A percentile compares a stretch with the other conserved stretches of the same genome.
These are phyloP conservation scores for Centaurea solstitialis DNA, from an alignment of 129 eudicot genomes.

Conservation along the genomic window DNA sequence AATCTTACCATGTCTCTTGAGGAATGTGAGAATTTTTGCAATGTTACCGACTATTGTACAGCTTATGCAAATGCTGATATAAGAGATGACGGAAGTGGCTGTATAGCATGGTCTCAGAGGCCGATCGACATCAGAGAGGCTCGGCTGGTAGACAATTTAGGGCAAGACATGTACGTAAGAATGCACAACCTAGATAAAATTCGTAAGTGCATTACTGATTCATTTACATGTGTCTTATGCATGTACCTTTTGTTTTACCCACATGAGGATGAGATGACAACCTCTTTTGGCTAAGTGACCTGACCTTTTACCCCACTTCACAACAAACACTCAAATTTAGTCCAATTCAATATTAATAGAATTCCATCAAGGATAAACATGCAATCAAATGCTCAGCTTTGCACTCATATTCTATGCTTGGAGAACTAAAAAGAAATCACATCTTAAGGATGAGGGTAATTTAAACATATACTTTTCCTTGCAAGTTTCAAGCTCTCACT, in stretches of 20 bases:
- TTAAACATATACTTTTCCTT: background rate
- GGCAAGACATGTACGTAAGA: conserved; percentile 44
- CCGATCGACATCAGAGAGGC: conserved; percentile 29
- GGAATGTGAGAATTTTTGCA: conserved; percentile 33
- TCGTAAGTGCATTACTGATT: conserved; percentile 14
- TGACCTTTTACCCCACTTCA: too few relatives aligned
- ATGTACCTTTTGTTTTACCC: too few relatives aligned
- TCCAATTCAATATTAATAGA: too few relatives aligned
- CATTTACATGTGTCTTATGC: too few relatives aligned
- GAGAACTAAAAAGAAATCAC: conserved; percentile 15
- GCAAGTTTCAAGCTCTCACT: conserved; percentile 6
- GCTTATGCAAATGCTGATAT: conserved; percentile 41
- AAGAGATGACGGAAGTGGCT: conserved; percentile 24
- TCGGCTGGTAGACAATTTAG: background rate
- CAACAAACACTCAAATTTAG: too few relatives aligned
- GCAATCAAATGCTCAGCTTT: too few relatives aligned
- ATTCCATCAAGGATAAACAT: too few relatives aligned
- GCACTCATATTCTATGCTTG: conserved; percentile 14
- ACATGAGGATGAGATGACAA: too few relatives aligned
- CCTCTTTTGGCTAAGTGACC: too few relatives aligned
- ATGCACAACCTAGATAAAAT: background rate
- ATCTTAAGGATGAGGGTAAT: background rate
- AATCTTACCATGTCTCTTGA: conserved; percentile 12
- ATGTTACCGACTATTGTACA: conserved; percentile 16
- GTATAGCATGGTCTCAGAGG: conserved; percentile 33